These are phyloP conservation scores for Vitis hybrid DNA, from an alignment of 177 flowering plant species.

Conservation along the genomic window DNA sequence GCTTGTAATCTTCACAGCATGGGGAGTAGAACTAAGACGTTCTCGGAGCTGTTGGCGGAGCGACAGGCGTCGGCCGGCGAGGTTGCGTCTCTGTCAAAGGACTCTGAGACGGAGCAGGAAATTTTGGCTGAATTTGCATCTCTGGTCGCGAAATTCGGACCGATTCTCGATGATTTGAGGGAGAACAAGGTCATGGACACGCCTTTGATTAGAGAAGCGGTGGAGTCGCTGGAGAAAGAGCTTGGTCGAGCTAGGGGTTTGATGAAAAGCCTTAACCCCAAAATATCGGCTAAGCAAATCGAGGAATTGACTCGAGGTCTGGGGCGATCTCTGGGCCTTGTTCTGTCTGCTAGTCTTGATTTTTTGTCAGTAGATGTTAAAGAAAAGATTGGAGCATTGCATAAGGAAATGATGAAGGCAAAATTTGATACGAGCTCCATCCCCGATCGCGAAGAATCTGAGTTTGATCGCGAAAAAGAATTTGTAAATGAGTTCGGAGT, in stretches of 20 bases:
- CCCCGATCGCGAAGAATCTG: neutral
- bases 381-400: constrained; percentile 46
- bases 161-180: constrained; percentile 40
- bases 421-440: constrained; percentile 22
- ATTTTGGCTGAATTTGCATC: constrained; percentile 31
- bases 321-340: constrained; percentile 65
- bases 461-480: constrained; percentile 15
- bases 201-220: constrained; percentile 32
- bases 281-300: constrained; percentile 21
- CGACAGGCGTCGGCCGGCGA: constrained; percentile 27
- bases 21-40: constrained; percentile 13
- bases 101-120: constrained; percentile 16
- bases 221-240: constrained; percentile 49
- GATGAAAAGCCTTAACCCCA: constrained; percentile 16
- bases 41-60: constrained; percentile 33
- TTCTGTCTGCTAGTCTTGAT: constrained; percentile 43
- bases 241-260: constrained; percentile 31
- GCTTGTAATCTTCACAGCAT: neutral
- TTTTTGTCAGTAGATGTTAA: constrained; percentile 31
- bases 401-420: constrained; percentile 53
- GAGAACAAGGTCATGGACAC: constrained; percentile 25
- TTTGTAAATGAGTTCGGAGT: constrained; percentile 14
- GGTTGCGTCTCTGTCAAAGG: constrained; percentile 24
- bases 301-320: constrained; percentile 42
- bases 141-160: constrained; percentile 32